Percentiles rank a stretch among this genome's conserved stretches.
Conservation (phyloP, 116 monocot species). For the Papilionanthe hybrid region DNA sequence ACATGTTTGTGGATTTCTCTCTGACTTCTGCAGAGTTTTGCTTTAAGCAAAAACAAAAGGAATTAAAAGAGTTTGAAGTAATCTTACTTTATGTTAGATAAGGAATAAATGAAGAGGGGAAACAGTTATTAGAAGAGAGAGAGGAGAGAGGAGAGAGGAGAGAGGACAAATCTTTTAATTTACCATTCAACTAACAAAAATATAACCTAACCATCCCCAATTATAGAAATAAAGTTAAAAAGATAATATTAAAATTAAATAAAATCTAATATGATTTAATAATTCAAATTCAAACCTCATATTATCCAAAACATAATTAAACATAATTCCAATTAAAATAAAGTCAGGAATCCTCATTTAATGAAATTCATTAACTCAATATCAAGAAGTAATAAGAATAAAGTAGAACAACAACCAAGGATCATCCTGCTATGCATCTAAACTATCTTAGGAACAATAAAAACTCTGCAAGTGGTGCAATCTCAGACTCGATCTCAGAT, state of each 20-base stretch:
- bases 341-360: background rate
- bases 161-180: background rate
- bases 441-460: too few species aligned
- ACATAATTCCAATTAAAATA: background rate
- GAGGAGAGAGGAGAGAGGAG: background rate
- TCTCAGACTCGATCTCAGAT: too few species aligned
- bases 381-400: too few species aligned
- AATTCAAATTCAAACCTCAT: background rate
- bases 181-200: too few species aligned
- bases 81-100: background rate
- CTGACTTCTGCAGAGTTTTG: slow-evolving; percentile 23
- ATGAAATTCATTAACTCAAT: too few species aligned
- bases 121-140: background rate
- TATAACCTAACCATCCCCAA: too few species aligned
- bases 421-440: too few species aligned
- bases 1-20: slow-evolving; percentile 18
- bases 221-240: background rate
- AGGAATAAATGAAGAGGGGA: background rate
- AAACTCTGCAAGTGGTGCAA: too few species aligned
- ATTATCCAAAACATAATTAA: background rate
- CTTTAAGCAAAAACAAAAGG: slow-evolving; percentile 13
- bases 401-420: too few species aligned
- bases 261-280: background rate
- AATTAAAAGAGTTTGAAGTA: background rate
- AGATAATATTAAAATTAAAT: background rate